Base-by-base conservation (phyloP, 371 early-diverging fungal genomes). In the Mucor plumbeus region DNA sequence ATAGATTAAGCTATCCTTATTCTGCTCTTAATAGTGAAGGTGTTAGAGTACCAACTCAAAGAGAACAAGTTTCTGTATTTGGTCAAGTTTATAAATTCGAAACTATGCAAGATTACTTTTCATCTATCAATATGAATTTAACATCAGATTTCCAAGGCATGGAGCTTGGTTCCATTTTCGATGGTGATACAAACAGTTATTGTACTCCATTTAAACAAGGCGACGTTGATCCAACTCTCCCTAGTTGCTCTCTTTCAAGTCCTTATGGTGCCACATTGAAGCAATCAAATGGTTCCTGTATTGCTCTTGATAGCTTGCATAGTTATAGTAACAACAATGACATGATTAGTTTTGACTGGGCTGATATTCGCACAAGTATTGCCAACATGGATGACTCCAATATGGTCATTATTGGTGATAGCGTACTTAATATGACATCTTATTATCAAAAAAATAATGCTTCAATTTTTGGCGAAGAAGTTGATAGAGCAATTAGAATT, bases 111-210 rank as follows among this genome's bases (percentile, higher is more conserved):
- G 6, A 14, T 5, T 84, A 73, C 61, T 71, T 87, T 43, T 7
- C 53, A 3, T 48, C 68, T 13, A 75, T 78, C 68, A 72, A 66
- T 6, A 34, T 85, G 33, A 71, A 73, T 47, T 61, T 87, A 41
- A 74, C 81, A 13, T 61, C 58, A 2, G 86, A 82, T 41, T 87
- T 79, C 56, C 61, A 68, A 21, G 83, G 76, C 17, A 70, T 71
- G 59, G 88, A 87, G 44, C 67, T 87, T 43, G 72, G 83, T 2
- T 14, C 68, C 0, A 72, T 87, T 11, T 87, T 87, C 75, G 76
- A 78, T 60, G 83, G 79, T 59, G 80, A 75, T 68, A 77, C 76
- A 0, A 61, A 58, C 7, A 74, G 71, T 35, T 80, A 77, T 26
- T 87, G 88, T 60, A 21, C 63, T 21, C 7, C 41, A 0, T 85